phyloP scores from a whole-genome alignment of 2,329 filamentous ascomycete genomes.

The Cladophialophora psammophila region DNA sequence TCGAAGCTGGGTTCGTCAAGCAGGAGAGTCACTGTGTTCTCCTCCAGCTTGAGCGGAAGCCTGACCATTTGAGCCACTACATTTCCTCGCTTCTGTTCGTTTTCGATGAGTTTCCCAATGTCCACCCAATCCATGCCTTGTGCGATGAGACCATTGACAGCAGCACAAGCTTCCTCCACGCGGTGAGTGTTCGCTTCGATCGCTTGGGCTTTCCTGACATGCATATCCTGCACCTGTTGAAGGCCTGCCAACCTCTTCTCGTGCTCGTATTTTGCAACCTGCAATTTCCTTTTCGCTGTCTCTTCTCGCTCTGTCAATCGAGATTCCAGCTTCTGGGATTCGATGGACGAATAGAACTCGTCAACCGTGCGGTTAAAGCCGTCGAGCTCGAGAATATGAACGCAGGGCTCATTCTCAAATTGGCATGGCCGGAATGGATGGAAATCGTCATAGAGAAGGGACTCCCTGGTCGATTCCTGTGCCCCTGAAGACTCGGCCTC shows the following conservation, averaged over 20 bases:
- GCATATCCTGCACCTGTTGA: conserved; percentile 79
- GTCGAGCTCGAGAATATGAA: conserved; percentile 76
- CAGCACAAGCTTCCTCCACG: conserved; percentile 90
- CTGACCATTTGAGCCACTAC: conserved; percentile 87
- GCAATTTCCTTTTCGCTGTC: conserved; percentile 80
- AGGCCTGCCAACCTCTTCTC: conserved; percentile 83
- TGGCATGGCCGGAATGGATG: conserved; percentile 89
- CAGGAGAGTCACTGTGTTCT: conserved; percentile 83
- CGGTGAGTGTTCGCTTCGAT: conserved; percentile 90
- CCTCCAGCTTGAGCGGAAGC: conserved; percentile 84
- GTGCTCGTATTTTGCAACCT: conserved; percentile 84
- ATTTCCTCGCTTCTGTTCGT: conserved; percentile 81
- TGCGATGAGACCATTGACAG: conserved; percentile 87
- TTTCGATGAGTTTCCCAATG: conserved; percentile 84
- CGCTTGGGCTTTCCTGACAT: conserved; percentile 85
- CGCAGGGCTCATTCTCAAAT: conserved; percentile 70
- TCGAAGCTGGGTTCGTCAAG: conserved; percentile 74
- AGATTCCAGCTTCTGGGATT: conserved; percentile 90
- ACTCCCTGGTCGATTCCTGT: conserved; percentile 45
- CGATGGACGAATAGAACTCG: conserved; percentile 95
- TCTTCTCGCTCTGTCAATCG: conserved; percentile 81
- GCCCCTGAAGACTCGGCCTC: conserved; percentile 47
- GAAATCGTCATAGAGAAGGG: conserved; percentile 87
- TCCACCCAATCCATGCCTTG: conserved; percentile 99
- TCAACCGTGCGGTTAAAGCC: conserved; percentile 94